Conservation (phyloP, 148 eudicot species). For the Persicaria maculosa region DNA sequence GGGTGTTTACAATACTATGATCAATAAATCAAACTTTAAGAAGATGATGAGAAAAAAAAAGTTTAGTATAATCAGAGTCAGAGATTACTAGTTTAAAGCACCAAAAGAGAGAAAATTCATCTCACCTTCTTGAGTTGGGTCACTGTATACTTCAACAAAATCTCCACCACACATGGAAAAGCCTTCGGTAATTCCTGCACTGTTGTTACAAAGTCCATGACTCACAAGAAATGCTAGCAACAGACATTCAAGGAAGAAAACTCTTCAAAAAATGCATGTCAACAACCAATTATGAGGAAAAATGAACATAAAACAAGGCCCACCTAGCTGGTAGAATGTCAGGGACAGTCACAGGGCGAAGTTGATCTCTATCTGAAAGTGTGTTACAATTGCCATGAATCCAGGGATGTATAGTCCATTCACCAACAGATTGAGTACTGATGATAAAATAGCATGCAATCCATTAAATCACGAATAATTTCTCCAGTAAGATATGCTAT, state of each 20-base stretch:
- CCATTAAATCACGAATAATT: background rate
- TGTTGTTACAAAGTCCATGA: conserved; percentile 37
- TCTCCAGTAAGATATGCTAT: background rate
- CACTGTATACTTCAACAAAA: conserved; percentile 91
- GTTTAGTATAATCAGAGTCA: too few species aligned
- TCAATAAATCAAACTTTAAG: background rate
- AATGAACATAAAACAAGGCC: background rate
- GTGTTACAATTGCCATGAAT: conserved; percentile 96
- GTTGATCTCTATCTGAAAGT: conserved; percentile 79
- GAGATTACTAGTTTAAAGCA: too few species aligned
- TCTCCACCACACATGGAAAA: conserved; percentile 99
- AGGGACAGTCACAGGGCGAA: conserved; percentile 80
- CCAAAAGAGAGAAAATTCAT: conserved; percentile 1
- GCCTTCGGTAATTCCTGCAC: conserved; percentile 99
- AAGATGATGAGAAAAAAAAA: too few species aligned
- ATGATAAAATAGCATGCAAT: conserved; percentile 10
- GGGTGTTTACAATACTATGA: background rate
- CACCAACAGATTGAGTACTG: conserved; percentile 58
- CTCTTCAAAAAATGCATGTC: conserved; percentile 1
- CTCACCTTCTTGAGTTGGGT: conserved; percentile 84
- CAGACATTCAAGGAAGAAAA: background rate
- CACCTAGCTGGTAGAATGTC: conserved; percentile 97
- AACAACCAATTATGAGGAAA: background rate
- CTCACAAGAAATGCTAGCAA: conserved; percentile 2
- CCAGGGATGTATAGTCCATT: conserved; percentile 98